Evolutionary conservation across 2,329 filamentous ascomycete species (phyloP), one percentile per base, ranked within the genome.

Genomic region (Exophiala calicioides): DNA sequence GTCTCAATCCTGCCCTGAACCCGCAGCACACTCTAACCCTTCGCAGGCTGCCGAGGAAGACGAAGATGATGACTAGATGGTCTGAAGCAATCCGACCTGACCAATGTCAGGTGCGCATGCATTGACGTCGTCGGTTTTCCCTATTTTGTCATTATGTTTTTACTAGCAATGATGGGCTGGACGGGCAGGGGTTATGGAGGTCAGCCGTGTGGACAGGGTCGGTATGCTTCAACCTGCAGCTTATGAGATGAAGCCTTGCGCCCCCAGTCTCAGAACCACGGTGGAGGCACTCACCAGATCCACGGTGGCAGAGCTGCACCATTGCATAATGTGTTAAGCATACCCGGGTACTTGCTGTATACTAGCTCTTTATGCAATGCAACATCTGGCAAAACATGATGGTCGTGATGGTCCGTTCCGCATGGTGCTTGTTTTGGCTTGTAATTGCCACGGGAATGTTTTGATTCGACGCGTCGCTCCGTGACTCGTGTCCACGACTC

Each of bases 341-440:
- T 47, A 46, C 40, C 45, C 37, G 21, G 44, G 37, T 46, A 43
- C 52, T 43, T 44, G 47, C 48, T 55, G 52, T 55, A 55, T 55
- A 55, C 52, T 55, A 55, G 48, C 48, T 52, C 45, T 52, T 52
- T 44, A 48, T 48, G 40, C 48, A 55, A 55, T 49, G 52, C 39
- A 44, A 49, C 33, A 34, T 51, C 40, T 44, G 31, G 41, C 38
- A 47, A 34, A 47, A 33, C n/a, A n/a, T n/a, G n/a, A n/a, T n/a
- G n/a, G n/a, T n/a, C n/a, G n/a, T n/a, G n/a, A n/a, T n/a, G 13
- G 16, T 38, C 27, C 20, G 12, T 24, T 27, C 24, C 29, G 23
- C 18, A 15, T n/a, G n/a, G n/a, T n/a, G n/a, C n/a, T n/a, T n/a
- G n/a, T n/a, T n/a, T n/a, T n/a, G n/a, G n/a, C n/a, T n/a, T n/a